Base-by-base conservation (phyloP, 2,329 filamentous ascomycete genomes). In the Cladosporium sp. region DNA sequence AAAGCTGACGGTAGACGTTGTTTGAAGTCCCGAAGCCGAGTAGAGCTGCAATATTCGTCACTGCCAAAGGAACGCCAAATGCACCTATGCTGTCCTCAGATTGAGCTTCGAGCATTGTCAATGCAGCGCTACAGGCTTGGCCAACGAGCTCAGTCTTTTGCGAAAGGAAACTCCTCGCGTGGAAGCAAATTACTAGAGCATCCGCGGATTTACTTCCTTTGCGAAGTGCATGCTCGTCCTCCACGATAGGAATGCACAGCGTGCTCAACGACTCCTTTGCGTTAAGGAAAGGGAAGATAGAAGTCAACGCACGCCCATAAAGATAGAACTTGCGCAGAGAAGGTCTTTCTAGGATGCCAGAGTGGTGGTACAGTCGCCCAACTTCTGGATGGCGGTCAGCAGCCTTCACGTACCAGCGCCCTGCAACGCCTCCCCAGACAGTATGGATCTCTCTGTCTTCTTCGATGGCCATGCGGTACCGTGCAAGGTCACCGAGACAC, bases 401-500 rank as follows among this genome's bases (percentile, higher is more conserved):
- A 0, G 92, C 91, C 70, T 90, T 90, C 2, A 86, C 88, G 70
- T 96, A 97, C 95, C 94, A 98, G 49, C 89, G 88, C 0, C 89
- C 82, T 0, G 91, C 90, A 0, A 97, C 91, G 0, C 85, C 84
- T 0, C 90, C 91, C 94, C 94, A 98, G 0, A 88, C 86, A 58
- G 96, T 91, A 66, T 76, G 74, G 1, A 67, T 66, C 49, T 91
- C 83, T 67, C 95, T 89, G 28, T 90, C 87, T 48, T 96, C 91
- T 75, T 97, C 93, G 53, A 97, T 93, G 0, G 93, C 92, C 93
- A 97, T 97, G 0, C 89, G 83, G 71, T 96, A 97, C 23, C 93
- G 83, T 0, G 89, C 90, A 0, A 98, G 78, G 73, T 98, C 93
- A 0, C 94, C 94, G 0, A 98, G 80, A 62, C 93, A 97, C 70